Conservation (phyloP, 441 rosid species). For the Erodium chrysanthum region DNA sequence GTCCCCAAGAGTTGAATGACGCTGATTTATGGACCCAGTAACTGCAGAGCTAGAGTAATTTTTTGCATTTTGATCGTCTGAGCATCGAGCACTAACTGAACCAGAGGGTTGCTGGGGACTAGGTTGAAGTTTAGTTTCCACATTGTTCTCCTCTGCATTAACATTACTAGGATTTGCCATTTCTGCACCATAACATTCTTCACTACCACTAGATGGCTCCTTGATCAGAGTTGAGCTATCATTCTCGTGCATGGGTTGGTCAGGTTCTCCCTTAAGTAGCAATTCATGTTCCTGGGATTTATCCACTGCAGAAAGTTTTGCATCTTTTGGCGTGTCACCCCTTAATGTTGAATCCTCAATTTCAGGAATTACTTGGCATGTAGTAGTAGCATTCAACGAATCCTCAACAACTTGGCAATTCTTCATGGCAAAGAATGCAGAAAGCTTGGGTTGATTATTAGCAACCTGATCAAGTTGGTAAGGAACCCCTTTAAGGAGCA, state of each 20-base stretch:
- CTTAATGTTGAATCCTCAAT: conserved; percentile 29
- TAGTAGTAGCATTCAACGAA: conserved; percentile 16
- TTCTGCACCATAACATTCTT: conserved; percentile 28
- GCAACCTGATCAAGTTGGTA: conserved; percentile 84
- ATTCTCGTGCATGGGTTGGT: conserved; percentile 21
- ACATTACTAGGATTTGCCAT: conserved; percentile 23
- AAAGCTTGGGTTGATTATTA: conserved; percentile 73
- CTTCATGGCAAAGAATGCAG: conserved; percentile 53
- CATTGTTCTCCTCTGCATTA: conserved; percentile 26
- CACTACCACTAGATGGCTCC: conserved; percentile 25
- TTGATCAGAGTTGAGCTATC: conserved; percentile 21
- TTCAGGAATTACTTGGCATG: conserved; percentile 30
- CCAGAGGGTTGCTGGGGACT: conserved; percentile 25
- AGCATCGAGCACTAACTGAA: conserved; percentile 28
- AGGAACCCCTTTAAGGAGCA: conserved; percentile 58
- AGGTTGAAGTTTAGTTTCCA: conserved; percentile 24
- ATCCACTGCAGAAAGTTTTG: conserved; percentile 23
- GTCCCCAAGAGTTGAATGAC: conserved; percentile 67
- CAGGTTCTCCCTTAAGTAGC: conserved; percentile 25
- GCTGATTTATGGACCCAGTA: conserved; percentile 31
- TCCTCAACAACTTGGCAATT: conserved; percentile 25
- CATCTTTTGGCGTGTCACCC: conserved; percentile 30
- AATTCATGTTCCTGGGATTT: conserved; percentile 23
- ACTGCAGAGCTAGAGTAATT: conserved; percentile 25
- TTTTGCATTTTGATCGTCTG: conserved; percentile 23